Evolutionary conservation across 306 rosid genomes (phyloP).

Genomic region (Datisca glomerata): DNA sequence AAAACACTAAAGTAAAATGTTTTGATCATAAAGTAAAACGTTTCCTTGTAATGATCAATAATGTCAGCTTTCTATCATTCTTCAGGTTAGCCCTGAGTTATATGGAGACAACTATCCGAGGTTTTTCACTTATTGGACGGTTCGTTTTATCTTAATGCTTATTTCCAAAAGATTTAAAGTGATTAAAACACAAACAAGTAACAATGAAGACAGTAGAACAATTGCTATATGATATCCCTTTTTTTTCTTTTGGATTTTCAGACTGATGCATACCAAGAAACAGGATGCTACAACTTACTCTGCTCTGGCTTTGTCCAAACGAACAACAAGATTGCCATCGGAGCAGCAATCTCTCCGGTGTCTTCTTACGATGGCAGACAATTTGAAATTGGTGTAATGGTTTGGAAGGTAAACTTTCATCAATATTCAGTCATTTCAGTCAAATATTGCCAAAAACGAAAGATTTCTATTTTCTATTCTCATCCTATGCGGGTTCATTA

Average conservation of each 20-base stretch:
- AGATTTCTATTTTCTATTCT: no score
- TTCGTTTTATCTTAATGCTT: constrained; percentile 14
- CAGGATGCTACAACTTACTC: constrained; percentile 53
- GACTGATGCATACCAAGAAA: constrained; percentile 58
- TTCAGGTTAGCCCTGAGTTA: constrained; percentile 40
- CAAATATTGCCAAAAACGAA: no score
- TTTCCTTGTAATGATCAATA: no score
- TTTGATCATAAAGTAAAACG: no score
- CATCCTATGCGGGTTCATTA: no score
- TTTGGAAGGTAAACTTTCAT: constrained; percentile 41
- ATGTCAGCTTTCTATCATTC: no score
- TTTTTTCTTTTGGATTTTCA: constrained; percentile 18
- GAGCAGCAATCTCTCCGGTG: constrained; percentile 41
- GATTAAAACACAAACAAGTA: background rate
- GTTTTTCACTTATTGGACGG: constrained; percentile 54
- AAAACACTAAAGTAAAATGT: no score
- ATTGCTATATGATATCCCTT: no score
- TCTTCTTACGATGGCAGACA: constrained; percentile 36
- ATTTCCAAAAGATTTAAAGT: background rate
- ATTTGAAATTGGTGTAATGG: constrained; percentile 41
- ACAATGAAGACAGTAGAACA: no score
- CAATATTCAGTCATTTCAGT: no score
- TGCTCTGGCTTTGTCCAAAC: constrained; percentile 51
- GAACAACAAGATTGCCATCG: constrained; percentile 38
- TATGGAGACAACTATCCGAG: constrained; percentile 48